Evolutionary conservation across 176 grass and related monocot species (phyloP).

Genomic region (Melocanna baccifera): DNA sequence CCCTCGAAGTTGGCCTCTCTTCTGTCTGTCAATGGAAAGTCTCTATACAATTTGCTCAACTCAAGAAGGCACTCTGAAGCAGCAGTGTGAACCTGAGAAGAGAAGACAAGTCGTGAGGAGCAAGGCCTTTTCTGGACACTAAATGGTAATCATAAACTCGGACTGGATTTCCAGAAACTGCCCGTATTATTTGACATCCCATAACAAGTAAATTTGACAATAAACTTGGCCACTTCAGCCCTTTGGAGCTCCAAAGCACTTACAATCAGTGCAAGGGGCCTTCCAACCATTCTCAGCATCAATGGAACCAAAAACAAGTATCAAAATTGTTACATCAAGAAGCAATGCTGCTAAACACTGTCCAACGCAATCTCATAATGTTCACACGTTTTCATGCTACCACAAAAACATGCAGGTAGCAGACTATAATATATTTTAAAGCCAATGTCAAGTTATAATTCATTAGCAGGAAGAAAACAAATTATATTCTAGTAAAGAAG

Average conservation of each 20-base stretch:
- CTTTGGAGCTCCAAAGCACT: neutral
- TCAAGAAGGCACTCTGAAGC: conserved; percentile 83
- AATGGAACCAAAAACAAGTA: conserved; percentile 11
- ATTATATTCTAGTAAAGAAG: conserved; percentile 1
- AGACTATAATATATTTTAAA: neutral
- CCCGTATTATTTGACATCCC: neutral
- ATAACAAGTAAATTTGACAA: neutral
- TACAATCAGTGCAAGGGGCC: neutral
- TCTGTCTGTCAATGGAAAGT: conserved; percentile 57
- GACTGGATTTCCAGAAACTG: neutral
- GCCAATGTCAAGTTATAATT: neutral
- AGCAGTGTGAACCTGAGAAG: conserved; percentile 71
- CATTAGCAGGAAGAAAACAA: neutral
- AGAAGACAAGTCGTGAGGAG: conserved; percentile 12
- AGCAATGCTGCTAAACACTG: neutral
- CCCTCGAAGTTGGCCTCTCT: conserved; percentile 54
- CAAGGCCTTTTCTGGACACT: neutral
- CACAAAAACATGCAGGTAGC: neutral
- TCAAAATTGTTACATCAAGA: neutral
- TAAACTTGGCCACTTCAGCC: neutral
- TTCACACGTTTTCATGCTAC: neutral
- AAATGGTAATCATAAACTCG: neutral
- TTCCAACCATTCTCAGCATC: neutral
- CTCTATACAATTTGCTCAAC: conserved; percentile 72
- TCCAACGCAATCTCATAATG: neutral